Conservation (phyloP, 176 grass and related monocot species). For the Cenchrus americanus region DNA sequence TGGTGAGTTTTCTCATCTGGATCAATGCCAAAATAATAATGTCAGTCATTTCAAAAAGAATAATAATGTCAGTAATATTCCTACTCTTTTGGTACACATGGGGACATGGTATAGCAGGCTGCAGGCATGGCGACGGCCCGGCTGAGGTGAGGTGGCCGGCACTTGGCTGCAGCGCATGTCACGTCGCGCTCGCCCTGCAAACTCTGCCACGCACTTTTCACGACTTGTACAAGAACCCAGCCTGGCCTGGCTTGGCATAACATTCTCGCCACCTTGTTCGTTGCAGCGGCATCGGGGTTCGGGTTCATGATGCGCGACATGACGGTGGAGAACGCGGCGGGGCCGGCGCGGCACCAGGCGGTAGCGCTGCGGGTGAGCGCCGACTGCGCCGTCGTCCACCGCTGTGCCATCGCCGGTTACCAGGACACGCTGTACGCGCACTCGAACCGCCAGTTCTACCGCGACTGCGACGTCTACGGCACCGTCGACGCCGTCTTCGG, state of each 20-base stretch:
- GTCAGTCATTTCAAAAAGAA: too few relatives aligned
- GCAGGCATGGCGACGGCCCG: too few relatives aligned
- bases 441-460: slow-evolving; percentile 73
- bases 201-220: too few relatives aligned
- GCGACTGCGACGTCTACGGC: slow-evolving; percentile 51
- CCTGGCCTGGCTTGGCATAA: too few relatives aligned
- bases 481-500: slow-evolving; percentile 76
- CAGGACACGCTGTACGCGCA: slow-evolving; percentile 76
- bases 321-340: too few relatives aligned
- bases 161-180: too few relatives aligned
- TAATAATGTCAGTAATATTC: slow-evolving; percentile 6
- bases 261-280: too few relatives aligned
- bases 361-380: slow-evolving; percentile 60
- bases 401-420: slow-evolving; percentile 60
- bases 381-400: slow-evolving; percentile 61
- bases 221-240: too few relatives aligned
- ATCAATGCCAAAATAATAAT: neutral
- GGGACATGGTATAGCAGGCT: too few relatives aligned
- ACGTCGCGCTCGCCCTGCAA: too few relatives aligned
- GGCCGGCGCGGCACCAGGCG: slow-evolving; percentile 62
- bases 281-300: slow-evolving; percentile 57
- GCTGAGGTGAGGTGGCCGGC: too few relatives aligned
- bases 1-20: neutral
- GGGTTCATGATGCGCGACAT: too few relatives aligned
- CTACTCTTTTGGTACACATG: neutral